Evolutionary conservation across 2,329 filamentous ascomycete genomes (phyloP).

Genomic region (Pseudogymnoascus sp.): DNA sequence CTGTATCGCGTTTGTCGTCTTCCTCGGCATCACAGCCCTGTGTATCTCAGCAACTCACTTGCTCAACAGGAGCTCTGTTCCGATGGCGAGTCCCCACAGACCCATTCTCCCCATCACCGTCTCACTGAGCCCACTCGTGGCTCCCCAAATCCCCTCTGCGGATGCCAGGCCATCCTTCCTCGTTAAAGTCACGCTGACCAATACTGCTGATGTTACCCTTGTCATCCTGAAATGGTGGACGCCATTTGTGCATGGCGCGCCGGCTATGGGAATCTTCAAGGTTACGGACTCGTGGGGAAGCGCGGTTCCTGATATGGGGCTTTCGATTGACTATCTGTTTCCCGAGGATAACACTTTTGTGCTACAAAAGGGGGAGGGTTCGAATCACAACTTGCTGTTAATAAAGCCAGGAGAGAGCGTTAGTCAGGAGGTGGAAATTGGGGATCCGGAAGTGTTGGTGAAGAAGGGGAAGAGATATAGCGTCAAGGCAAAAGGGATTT

Average conservation of each 20-base stretch:
- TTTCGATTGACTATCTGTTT: neutral
- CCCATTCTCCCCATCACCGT: neutral
- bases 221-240: constrained; percentile 33
- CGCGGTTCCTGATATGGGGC: neutral
- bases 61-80: neutral
- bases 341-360: neutral
- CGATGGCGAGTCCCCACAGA: neutral
- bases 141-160: neutral
- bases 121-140: neutral
- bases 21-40: neutral
- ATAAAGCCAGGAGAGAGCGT: constrained; percentile 19
- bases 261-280: constrained; percentile 28
- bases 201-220: constrained; percentile 23
- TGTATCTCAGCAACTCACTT: neutral
- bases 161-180: constrained; percentile 9
- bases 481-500: constrained; percentile 29
- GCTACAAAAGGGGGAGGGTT: neutral
- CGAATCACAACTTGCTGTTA: neutral
- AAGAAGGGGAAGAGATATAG: constrained; percentile 28
- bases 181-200: constrained; percentile 20
- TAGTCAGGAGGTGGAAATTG: constrained; percentile 20
- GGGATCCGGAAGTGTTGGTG: constrained; percentile 25
- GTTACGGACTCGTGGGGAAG: constrained; percentile 18
- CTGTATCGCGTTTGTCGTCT: neutral
- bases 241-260: constrained; percentile 30